These are phyloP conservation scores for Penicillium brevicompactum DNA, from an alignment of 2,329 filamentous ascomycete genomes.

Conservation along the genomic window DNA sequence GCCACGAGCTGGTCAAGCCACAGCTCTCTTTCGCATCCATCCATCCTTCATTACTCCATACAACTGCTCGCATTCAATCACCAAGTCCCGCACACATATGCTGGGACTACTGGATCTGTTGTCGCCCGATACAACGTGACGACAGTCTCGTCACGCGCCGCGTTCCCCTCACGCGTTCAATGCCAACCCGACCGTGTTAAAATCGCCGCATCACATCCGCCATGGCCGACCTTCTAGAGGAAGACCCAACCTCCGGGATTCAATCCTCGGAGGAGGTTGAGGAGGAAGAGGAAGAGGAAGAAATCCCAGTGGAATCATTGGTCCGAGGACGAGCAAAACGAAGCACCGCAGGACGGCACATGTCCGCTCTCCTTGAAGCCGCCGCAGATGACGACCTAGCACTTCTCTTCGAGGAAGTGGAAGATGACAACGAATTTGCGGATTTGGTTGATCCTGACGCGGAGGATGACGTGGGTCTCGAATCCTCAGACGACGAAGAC, in stretches of 20 bases:
- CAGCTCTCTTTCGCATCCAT: slow-evolving; percentile 2
- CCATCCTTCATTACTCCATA: not conserved
- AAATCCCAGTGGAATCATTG: slow-evolving; percentile 33
- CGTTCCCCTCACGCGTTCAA: slow-evolving; percentile 4
- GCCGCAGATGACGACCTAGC: slow-evolving; percentile 68
- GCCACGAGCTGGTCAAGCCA: slow-evolving; percentile 14
- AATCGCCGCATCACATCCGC: not conserved
- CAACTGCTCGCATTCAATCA: not conserved
- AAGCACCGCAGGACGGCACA: slow-evolving; percentile 80
- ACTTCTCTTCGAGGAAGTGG: slow-evolving; percentile 68
- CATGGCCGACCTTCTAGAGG: slow-evolving; percentile 27
- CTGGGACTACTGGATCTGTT: not conserved
- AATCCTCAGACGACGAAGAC: slow-evolving; percentile 84
- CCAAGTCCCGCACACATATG: not conserved
- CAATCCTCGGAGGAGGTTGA: slow-evolving; percentile 28
- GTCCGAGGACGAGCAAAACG: slow-evolving; percentile 64
- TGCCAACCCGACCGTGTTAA: slow-evolving; percentile 5
- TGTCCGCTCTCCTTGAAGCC: slow-evolving; percentile 75
- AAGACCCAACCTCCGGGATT: slow-evolving; percentile 32
- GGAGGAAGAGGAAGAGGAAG: slow-evolving; percentile 4
- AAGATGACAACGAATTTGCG: slow-evolving; percentile 76
- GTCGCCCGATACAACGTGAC: not conserved
- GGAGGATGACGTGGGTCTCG: slow-evolving; percentile 78
- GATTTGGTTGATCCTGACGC: slow-evolving; percentile 43
- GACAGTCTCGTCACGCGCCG: not conserved